A percentile compares a stretch with the other conserved stretches of the same genome.
Conservation (phyloP, 164 flowering plant genomes). For the Paratinospora sagittata region DNA sequence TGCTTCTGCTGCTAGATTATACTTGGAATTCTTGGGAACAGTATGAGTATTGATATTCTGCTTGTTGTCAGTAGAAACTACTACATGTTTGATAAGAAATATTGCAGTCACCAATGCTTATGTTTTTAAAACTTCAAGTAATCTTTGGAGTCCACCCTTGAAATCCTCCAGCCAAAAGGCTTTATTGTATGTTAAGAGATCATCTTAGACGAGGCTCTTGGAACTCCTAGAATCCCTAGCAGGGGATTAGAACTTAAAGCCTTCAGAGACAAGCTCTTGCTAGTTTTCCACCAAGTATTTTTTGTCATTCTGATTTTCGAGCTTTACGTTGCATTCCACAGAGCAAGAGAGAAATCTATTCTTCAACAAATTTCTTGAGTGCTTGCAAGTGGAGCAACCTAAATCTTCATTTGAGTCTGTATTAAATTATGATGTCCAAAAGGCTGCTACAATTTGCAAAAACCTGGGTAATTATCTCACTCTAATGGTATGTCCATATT, state of each 20-base stretch:
- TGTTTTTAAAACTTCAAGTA: no score
- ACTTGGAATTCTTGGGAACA: no score
- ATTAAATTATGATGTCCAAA: constrained; percentile 33
- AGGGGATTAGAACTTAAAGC: neutral
- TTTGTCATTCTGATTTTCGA: constrained; percentile 4
- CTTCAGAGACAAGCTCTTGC: neutral
- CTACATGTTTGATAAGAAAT: no score
- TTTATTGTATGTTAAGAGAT: no score
- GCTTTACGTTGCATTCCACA: constrained; percentile 29
- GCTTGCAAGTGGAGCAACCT: constrained; percentile 47
- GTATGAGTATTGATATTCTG: no score
- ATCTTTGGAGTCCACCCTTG: no score
- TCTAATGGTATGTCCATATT: neutral
- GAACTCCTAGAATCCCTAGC: neutral
- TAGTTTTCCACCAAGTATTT: neutral
- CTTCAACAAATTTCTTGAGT: constrained; percentile 59
- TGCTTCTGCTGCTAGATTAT: no score
- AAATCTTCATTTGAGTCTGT: constrained; percentile 33
- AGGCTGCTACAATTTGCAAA: constrained; percentile 41
- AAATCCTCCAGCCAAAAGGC: no score
- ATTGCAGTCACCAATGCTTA: no score
- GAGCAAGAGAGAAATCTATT: constrained; percentile 86
- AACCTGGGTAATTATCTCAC: constrained; percentile 53
- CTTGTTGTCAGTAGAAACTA: no score
- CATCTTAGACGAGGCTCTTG: neutral